Conservation (phyloP, 2,329 filamentous ascomycete genomes). For the Exophiala oligosperma region DNA sequence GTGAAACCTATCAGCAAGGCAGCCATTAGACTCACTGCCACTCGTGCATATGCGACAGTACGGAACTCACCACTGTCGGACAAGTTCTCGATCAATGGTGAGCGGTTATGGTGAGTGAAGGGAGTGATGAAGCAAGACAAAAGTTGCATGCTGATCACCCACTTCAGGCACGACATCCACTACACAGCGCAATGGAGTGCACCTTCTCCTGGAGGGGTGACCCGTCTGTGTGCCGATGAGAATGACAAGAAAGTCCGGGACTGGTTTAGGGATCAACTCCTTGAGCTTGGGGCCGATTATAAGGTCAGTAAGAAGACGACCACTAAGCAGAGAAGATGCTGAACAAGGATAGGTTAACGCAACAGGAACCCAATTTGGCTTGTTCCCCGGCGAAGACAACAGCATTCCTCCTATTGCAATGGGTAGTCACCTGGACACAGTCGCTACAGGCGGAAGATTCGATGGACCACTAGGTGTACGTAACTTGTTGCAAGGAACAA, state of each 20-base stretch:
- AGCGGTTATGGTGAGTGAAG: slow-evolving; percentile 10
- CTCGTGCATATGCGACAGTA: slow-evolving; percentile 7
- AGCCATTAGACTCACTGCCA: background rate
- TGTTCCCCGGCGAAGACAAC: slow-evolving; percentile 30
- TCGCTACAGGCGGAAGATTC: slow-evolving; percentile 31
- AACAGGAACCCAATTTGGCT: slow-evolving; percentile 38
- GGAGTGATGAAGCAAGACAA: background rate
- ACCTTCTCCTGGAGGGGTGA: slow-evolving; percentile 26
- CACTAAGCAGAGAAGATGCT: background rate
- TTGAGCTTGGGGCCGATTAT: slow-evolving; percentile 29
- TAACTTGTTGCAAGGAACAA: no score
- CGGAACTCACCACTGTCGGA: slow-evolving; percentile 12
- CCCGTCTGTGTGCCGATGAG: slow-evolving; percentile 20
- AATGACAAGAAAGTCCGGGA: slow-evolving; percentile 31
- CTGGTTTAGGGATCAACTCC: slow-evolving; percentile 31
- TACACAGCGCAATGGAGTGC: slow-evolving; percentile 33
- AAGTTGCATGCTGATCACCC: background rate
- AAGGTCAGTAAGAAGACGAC: slow-evolving; percentile 17
- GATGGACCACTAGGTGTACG: slow-evolving; percentile 30
- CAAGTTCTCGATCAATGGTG: slow-evolving; percentile 15
- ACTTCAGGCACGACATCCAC: slow-evolving; percentile 21
- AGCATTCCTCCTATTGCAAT: slow-evolving; percentile 32
- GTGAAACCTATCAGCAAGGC: background rate
- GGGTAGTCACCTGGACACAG: slow-evolving; percentile 30
- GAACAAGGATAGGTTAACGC: slow-evolving; percentile 30